Base-by-base conservation (phyloP, 1,139 yeast genomes). In the Taiozyma onychis region DNA sequence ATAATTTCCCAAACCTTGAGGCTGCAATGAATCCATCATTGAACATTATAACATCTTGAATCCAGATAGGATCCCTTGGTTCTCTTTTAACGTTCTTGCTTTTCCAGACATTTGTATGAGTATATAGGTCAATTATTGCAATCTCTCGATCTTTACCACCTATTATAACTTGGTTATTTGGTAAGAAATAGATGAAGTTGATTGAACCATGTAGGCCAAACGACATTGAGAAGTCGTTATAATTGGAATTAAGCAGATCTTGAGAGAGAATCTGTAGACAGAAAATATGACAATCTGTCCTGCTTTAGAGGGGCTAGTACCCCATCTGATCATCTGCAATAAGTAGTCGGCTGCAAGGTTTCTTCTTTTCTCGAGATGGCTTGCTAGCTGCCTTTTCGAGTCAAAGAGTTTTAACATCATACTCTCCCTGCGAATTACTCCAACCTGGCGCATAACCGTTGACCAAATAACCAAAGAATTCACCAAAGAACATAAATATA, bases 121-220 rank as follows among this genome's bases (percentile, higher is more conserved):
- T 49, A 5, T 53, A 55, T 41, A 58, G 30, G 14, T 57, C 61
- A 16, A 59, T 44, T 1, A 60, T 39, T 1, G 50, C 45, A 7
- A 59, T 43, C 18, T 56, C 61, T 2, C 60, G 44, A 43, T 57
- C 64, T 45, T 59, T 60, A 6, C 64, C 64, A 37, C 62, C 61
- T 42, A 54, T 50, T 2, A 57, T 47, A 4, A 59, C 48, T 42
- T 41, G 47, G n/a, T 39, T 43, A 43, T 11, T 30, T 16, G 35
- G 49, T 34, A 59, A 28, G 49, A 54, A 51, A 39, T 57, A 48
- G 50, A 55, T 53, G 48, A 59, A 57, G 5, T 56, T 48, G 4
- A 58, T 54, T 16, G 57, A 47, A 1, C 63, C 63, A 48, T 55
- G 55, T 22, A 58, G 27, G 1, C 61, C 61, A 44, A 59, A 58